These are phyloP conservation scores for Adansonia madagascariensis DNA, from an alignment of 441 rosid species.

Conservation along the genomic window DNA sequence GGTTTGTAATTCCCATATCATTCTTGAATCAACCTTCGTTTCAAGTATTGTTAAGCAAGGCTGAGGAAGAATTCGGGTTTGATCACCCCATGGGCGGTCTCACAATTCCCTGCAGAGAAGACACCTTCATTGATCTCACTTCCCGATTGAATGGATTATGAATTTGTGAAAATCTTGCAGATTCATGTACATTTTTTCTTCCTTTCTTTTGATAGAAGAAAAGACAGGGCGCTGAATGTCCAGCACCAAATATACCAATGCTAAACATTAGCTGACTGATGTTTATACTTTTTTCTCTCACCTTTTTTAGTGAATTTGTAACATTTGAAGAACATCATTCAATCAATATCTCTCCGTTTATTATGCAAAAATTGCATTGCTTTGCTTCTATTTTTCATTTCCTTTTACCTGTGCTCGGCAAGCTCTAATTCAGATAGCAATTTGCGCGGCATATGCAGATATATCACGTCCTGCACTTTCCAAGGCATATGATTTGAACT, in stretches of 20 bases:
- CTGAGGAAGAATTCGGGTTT: constrained; percentile 51
- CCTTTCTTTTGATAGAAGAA: constrained; percentile 10
- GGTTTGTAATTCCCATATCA: constrained; percentile 48
- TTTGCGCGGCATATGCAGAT: background rate
- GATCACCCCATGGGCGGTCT: constrained; percentile 53
- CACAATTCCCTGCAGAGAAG: constrained; percentile 51
- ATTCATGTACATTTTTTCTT: background rate
- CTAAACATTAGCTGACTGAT: background rate
- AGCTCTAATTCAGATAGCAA: background rate
- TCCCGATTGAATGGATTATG: constrained; percentile 26
- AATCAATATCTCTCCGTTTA: background rate
- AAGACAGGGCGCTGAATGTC: background rate
- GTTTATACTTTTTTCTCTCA: background rate
- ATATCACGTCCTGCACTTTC: background rate
- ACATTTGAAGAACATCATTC: background rate
- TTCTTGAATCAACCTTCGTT: constrained; percentile 45
- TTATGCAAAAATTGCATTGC: background rate
- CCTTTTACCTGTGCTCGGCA: background rate
- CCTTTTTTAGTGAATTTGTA: background rate
- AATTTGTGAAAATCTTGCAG: background rate
- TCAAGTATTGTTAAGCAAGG: constrained; percentile 40
- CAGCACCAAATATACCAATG: background rate
- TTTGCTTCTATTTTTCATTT: background rate
- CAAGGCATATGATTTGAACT: background rate
- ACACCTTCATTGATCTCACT: constrained; percentile 41